phyloP scores from a whole-genome alignment of 768 basidiomycete species.

The Suillus americanus region DNA sequence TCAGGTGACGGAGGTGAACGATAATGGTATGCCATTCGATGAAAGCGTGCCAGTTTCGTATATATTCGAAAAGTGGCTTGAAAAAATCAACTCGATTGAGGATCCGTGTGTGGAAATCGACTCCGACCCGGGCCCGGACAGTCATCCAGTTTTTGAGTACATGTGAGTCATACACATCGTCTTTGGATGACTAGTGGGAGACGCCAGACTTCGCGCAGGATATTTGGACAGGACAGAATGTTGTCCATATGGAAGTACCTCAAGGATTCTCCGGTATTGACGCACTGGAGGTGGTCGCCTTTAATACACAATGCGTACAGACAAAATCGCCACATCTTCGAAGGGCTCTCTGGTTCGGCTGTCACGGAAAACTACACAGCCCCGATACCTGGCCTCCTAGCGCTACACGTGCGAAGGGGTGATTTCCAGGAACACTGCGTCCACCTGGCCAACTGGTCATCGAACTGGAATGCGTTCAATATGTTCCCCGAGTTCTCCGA shows the following conservation, averaged over 20 bases:
- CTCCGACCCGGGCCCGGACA: no score
- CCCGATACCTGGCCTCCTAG: slow-evolving; percentile 40
- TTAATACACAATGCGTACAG: slow-evolving; percentile 32
- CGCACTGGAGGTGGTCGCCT: slow-evolving; percentile 39
- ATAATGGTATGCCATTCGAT: slow-evolving; percentile 27
- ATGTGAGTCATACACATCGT: slow-evolving; percentile 26
- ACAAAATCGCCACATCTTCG: slow-evolving; percentile 31
- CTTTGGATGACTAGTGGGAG: background rate
- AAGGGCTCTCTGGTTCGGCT: background rate
- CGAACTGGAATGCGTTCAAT: slow-evolving; percentile 45
- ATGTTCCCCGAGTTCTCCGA: slow-evolving; percentile 42
- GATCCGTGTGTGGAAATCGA: slow-evolving; percentile 42
- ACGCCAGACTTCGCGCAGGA: slow-evolving; percentile 20
- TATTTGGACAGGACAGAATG: slow-evolving; percentile 35
- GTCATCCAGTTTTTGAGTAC: slow-evolving; percentile 33
- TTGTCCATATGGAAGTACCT: slow-evolving; percentile 36
- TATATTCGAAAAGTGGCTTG: slow-evolving; percentile 40
- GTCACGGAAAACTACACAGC: slow-evolving; percentile 13
- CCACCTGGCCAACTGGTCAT: slow-evolving; percentile 31
- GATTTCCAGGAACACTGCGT: slow-evolving; percentile 46
- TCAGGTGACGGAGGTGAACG: slow-evolving; percentile 27
- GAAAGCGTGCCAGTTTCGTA: slow-evolving; percentile 24
- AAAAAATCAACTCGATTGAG: slow-evolving; percentile 32
- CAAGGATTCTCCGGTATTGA: slow-evolving; percentile 32
- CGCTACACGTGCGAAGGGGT: slow-evolving; percentile 50